Base-by-base conservation (phyloP, 352 stramenopile species). In the Pythium phragmiticola region DNA sequence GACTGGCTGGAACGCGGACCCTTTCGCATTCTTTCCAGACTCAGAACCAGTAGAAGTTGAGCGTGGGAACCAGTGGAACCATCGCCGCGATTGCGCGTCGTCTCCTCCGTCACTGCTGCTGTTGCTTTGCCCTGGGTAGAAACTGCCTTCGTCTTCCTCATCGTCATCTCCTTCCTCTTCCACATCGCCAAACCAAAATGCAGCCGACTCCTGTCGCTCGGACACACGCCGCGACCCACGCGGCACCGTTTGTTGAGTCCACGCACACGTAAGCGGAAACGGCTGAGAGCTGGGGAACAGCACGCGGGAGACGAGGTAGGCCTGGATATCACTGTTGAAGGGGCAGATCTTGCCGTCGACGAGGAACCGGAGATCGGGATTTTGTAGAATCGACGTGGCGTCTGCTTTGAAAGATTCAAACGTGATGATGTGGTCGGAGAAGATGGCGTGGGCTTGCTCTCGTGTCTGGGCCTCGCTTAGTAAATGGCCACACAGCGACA, bases 401-500 rank as follows among this genome's bases (percentile, higher is more conserved):
- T 84, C 73, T 4, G 66, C 73, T 9, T 74, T 73, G 63, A 94
- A 94, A 4, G 64, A 60, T 28, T 92, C 83, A 52, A 77, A 87
- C 8, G 78, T 76, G 53, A 94, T 72, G 50, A 88, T 75, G 60
- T 92, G 75, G n/a, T 87, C 65, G 0, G 68, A 73, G 55, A 94
- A 92, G 48, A 92, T 80, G 3, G 67, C 69, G 37, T 82, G 69
- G 4, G 72, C 67, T 33, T 88, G 71, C 26, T 88, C 74, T 19
- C 76, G 55, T 0, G 77, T 77, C 47, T 78, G 66, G 0, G 68
- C 71, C 8, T 80, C 46, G 6, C 63, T 64, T 13, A 94, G 55
- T 13, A 92, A 64, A 43, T 92, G 68, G 0, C 85, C 82, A 42
- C 85, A 94, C 2, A 94, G 75, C 1, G 85, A 94, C 74, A 92